These are phyloP conservation scores for Beauveria varroae DNA, from an alignment of 2,329 filamentous ascomycete species.

Conservation along the genomic window DNA sequence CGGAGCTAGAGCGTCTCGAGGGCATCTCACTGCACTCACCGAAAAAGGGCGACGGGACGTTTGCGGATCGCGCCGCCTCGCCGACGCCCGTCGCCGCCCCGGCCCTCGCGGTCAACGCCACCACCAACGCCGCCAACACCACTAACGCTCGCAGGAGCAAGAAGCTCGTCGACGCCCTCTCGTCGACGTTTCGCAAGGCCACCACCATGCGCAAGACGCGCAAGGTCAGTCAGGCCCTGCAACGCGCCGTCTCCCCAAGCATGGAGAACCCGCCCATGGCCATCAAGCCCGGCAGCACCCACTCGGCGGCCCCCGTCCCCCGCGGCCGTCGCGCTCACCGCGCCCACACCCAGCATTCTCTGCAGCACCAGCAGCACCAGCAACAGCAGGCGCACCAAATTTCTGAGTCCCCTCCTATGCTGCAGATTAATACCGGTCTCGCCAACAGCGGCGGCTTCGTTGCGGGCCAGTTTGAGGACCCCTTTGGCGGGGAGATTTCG, in stretches of 20 bases:
- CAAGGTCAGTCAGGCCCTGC: slow-evolving; percentile 16
- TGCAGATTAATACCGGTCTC: slow-evolving; percentile 20
- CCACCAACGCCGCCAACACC: slow-evolving; percentile 12
- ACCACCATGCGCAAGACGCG: slow-evolving; percentile 23
- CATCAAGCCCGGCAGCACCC: slow-evolving; percentile 24
- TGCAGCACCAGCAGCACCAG: not conserved
- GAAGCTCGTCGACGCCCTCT: slow-evolving; percentile 34
- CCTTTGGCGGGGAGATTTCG: slow-evolving; percentile 27
- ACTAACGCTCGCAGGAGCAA: slow-evolving; percentile 27
- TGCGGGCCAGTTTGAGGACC: slow-evolving; percentile 31
- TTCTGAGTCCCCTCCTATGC: slow-evolving; percentile 13
- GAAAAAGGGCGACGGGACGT: slow-evolving; percentile 17
- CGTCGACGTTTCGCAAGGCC: slow-evolving; percentile 34
- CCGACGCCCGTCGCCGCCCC: slow-evolving; percentile 18
- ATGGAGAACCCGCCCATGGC: slow-evolving; percentile 26
- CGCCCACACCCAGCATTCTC: slow-evolving; percentile 14
- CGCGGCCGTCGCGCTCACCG: slow-evolving; percentile 14
- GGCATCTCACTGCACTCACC: slow-evolving; percentile 39
- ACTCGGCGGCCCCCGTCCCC: slow-evolving; percentile 8
- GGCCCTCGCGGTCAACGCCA: slow-evolving; percentile 10
- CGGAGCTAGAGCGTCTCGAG: slow-evolving; percentile 38
- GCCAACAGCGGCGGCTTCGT: slow-evolving; percentile 23
- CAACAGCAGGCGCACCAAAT: slow-evolving; percentile 2
- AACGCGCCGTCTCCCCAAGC: slow-evolving; percentile 25
- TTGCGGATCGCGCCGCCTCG: slow-evolving; percentile 16